Conservation (phyloP, 1,139 yeast species). For the Yamadazyma dushanensis region DNA sequence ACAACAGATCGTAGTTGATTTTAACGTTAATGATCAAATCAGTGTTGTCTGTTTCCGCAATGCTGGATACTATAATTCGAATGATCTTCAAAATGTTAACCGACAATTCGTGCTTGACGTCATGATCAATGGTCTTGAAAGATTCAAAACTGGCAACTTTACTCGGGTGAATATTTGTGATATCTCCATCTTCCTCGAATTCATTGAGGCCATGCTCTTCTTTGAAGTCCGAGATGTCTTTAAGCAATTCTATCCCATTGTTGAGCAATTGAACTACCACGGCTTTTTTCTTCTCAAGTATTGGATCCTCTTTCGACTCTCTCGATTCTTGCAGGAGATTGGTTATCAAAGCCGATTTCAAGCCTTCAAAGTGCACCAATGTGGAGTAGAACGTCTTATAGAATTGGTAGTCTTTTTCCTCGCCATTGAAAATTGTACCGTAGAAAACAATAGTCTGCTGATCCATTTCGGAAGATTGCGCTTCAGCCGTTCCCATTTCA, state of each 20-base stretch:
- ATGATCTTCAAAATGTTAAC: constrained; percentile 27
- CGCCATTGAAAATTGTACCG: constrained; percentile 25
- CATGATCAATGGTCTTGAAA: constrained; percentile 28
- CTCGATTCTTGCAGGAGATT: constrained; percentile 18
- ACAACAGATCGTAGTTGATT: constrained; percentile 7
- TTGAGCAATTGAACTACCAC: constrained; percentile 20
- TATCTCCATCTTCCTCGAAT: constrained; percentile 29
- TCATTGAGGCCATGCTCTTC: constrained; percentile 9
- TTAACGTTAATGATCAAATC: constrained; percentile 2
- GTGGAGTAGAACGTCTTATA: constrained; percentile 27
- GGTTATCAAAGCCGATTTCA: constrained; percentile 24
- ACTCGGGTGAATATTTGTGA: constrained; percentile 20
- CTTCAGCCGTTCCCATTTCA: too few relatives aligned
- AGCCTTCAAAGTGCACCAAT: constrained; percentile 26
- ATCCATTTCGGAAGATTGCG: constrained; percentile 6
- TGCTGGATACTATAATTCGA: constrained; percentile 16
- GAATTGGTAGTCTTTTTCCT: constrained; percentile 22
- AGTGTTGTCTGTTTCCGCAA: constrained; percentile 10
- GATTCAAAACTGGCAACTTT: constrained; percentile 5
- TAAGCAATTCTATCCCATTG: constrained; percentile 22
- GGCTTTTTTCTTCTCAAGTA: constrained; percentile 3
- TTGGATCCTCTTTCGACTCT: not conserved
- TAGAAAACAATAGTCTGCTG: constrained; percentile 20
- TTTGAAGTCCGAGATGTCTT: constrained; percentile 16
- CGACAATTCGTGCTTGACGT: constrained; percentile 25